phyloP scores from a whole-genome alignment of 2,329 filamentous ascomycete species.

The Paraphoma sp. region DNA sequence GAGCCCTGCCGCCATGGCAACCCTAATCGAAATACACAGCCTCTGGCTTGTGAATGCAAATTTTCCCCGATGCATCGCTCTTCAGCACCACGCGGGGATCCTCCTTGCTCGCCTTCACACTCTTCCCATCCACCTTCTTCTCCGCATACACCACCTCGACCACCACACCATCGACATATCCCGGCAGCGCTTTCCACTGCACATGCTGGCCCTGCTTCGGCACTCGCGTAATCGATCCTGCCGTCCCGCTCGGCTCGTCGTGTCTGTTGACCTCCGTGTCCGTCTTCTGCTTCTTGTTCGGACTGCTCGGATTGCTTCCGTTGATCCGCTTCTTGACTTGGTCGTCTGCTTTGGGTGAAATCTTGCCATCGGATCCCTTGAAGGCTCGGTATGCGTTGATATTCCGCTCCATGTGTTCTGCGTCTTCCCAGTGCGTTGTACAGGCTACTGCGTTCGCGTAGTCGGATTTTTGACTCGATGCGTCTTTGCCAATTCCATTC shows the following conservation, averaged over 20 bases:
- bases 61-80: constrained; percentile 48
- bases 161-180: constrained; percentile 51
- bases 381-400: constrained; percentile 38
- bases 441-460: constrained; percentile 36
- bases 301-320: constrained; percentile 15
- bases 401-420: constrained; percentile 30
- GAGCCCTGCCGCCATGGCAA: background rate
- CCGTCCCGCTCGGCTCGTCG: constrained; percentile 22
- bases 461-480: constrained; percentile 15
- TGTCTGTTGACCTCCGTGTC: constrained; percentile 27
- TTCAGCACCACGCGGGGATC: constrained; percentile 53
- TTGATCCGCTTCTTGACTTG: constrained; percentile 34
- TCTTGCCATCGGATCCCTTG: constrained; percentile 18
- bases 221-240: constrained; percentile 47
- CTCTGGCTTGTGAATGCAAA: constrained; percentile 53
- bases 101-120: constrained; percentile 50
- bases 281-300: constrained; percentile 49
- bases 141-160: constrained; percentile 50
- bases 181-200: constrained; percentile 50
- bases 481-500: constrained; percentile 4
- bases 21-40: constrained; percentile 51
- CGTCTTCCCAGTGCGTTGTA: constrained; percentile 41
- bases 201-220: constrained; percentile 52
- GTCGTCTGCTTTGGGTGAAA: background rate
- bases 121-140: constrained; percentile 52